Evolutionary conservation across 2,329 filamentous ascomycete species (phyloP).

Genomic region (Rosellinia necatrix): DNA sequence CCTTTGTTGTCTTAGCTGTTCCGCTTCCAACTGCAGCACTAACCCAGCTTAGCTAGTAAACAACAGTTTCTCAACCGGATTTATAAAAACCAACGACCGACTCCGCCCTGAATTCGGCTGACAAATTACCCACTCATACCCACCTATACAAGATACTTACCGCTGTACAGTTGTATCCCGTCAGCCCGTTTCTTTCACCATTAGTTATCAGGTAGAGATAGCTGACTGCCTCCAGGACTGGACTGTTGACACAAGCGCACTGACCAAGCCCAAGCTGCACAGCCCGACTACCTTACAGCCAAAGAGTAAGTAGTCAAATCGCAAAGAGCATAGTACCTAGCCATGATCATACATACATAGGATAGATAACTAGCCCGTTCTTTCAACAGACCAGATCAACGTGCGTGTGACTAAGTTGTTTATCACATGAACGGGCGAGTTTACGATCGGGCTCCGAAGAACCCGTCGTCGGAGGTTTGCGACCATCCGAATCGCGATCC

Average conservation of each 20-base stretch:
- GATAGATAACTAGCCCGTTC: too few species aligned
- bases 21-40: too few species aligned
- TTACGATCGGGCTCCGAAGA: slow-evolving; percentile 10
- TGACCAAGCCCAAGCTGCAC: neutral
- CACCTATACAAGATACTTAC: neutral
- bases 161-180: neutral
- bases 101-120: neutral
- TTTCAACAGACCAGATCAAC: too few species aligned
- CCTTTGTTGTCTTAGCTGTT: neutral
- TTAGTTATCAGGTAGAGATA: too few species aligned
- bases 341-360: too few species aligned
- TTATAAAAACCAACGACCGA: neutral
- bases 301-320: neutral
- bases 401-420: neutral
- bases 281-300: neutral
- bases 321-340: neutral
- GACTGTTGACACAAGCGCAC: neutral
- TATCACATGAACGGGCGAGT: too few species aligned
- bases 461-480: slow-evolving; percentile 14
- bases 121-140: neutral
- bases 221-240: too few species aligned
- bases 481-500: slow-evolving; percentile 18
- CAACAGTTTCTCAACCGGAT: neutral
- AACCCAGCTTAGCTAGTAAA: too few species aligned
- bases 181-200: too few species aligned